A percentile compares a stretch with the other conserved stretches of the same genome.
Conservation (phyloP, 2,329 filamentous ascomycete species). For the Hymenoscyphus fraxineus region DNA sequence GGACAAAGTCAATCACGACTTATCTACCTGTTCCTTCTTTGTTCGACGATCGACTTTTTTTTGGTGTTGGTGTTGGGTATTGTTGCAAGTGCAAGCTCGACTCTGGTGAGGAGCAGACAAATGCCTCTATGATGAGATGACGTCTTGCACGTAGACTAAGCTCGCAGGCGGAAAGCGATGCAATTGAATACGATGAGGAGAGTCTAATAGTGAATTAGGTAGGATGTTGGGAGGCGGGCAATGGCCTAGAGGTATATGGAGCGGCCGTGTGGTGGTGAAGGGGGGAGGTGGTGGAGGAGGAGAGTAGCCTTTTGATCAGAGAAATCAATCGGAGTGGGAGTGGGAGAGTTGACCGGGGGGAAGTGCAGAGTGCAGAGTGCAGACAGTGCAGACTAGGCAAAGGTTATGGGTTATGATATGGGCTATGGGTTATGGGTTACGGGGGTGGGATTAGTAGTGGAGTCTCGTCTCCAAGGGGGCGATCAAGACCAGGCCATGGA, state of each 20-base stretch:
- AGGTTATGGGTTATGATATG: no score
- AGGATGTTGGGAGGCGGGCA: slow-evolving; percentile 27
- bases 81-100: neutral
- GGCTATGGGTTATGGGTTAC: no score
- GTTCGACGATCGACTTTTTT: slow-evolving; percentile 3
- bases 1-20: slow-evolving; percentile 29
- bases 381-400: neutral
- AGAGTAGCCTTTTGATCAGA: slow-evolving; percentile 3
- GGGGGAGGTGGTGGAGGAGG: slow-evolving; percentile 13
- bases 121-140: neutral
- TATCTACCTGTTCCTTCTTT: slow-evolving; percentile 31
- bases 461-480: neutral
- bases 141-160: neutral
- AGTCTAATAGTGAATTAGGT: neutral
- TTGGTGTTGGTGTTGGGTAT: neutral
- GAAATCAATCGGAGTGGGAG: neutral
- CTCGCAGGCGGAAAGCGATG: neutral
- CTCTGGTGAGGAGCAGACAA: neutral
- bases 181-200: neutral
- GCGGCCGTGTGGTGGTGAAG: slow-evolving; percentile 14
- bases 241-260: slow-evolving; percentile 29
- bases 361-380: no score
- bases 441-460: neutral
- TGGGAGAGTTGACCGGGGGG: no score
- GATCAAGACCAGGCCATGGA: neutral